Percentiles rank a stretch among this genome's conserved stretches.
Conservation (phyloP, 306 rosid species). For the Rosa rugosa region DNA sequence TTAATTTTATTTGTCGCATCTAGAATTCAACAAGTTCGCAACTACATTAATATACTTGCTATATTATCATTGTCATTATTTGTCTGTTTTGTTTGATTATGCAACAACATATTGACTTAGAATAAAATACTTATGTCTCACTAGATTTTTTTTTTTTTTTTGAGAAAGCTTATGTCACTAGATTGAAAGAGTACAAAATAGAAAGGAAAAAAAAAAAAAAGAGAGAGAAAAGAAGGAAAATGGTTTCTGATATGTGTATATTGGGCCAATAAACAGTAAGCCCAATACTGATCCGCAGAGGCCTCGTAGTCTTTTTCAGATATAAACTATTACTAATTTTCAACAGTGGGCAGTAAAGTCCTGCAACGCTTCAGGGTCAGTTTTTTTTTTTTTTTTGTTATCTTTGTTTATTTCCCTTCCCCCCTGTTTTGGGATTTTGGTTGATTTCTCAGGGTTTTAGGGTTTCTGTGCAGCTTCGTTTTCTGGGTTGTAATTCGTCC, state of each 20-base stretch:
- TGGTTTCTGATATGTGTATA: background rate
- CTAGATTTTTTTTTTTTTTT: too few species aligned
- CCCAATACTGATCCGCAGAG: background rate
- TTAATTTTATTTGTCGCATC: too few species aligned
- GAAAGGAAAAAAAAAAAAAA: too few species aligned
- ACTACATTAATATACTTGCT: too few species aligned
- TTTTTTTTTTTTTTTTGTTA: background rate
- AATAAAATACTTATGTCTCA: too few species aligned
- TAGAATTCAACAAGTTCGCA: too few species aligned
- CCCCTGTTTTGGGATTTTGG: conserved; percentile 28
- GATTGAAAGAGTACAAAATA: too few species aligned
- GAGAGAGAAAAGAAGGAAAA: background rate
- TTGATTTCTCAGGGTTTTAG: conserved; percentile 46
- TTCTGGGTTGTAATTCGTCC: conserved; percentile 4
- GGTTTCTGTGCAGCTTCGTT: conserved; percentile 34
- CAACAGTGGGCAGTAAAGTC: background rate
- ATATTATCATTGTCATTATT: too few species aligned
- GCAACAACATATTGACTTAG: too few species aligned
- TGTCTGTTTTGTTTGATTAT: too few species aligned
- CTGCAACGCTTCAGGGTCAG: background rate
- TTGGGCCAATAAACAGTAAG: background rate
- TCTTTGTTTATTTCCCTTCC: background rate
- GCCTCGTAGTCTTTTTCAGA: background rate
- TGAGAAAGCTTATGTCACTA: too few species aligned
- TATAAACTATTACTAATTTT: background rate